Evolutionary conservation across 306 rosid genomes (phyloP).

Genomic region (Casuarina equisetifolia): DNA sequence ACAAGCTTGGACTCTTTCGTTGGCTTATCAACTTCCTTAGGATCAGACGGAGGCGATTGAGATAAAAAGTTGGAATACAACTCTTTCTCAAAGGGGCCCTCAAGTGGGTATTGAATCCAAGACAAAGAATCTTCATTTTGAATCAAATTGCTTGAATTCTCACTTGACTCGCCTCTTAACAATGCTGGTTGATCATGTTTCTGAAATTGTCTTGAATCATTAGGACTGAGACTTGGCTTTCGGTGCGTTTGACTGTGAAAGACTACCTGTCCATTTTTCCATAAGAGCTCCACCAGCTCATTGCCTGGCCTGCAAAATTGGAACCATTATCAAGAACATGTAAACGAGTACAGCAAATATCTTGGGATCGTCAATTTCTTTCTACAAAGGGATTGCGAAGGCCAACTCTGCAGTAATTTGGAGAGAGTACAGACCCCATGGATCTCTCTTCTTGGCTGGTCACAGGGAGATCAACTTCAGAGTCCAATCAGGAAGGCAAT

Average conservation of each 20-base stretch:
- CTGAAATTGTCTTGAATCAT: conserved; percentile 45
- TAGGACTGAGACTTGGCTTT: conserved; percentile 37
- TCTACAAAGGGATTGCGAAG: conserved; percentile 13
- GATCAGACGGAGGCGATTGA: conserved; percentile 51
- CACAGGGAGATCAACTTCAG: conserved; percentile 48
- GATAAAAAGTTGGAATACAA: conserved; percentile 55
- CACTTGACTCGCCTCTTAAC: conserved; percentile 39
- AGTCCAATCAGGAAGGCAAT: conserved; percentile 59
- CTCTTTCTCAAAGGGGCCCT: conserved; percentile 62
- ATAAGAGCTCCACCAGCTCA: conserved; percentile 74
- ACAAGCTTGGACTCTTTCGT: conserved; percentile 44
- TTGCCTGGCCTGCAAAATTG: conserved; percentile 58
- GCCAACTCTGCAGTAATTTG: not conserved
- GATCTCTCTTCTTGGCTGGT: conserved; percentile 58
- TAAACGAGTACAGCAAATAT: conserved; percentile 19
- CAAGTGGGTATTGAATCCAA: conserved; percentile 67
- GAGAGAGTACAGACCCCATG: conserved; percentile 51
- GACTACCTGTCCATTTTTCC: conserved; percentile 89
- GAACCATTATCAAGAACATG: conserved; percentile 23
- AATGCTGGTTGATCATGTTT: conserved; percentile 47
- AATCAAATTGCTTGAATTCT: conserved; percentile 46
- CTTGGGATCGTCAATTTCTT: not conserved
- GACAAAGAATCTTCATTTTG: conserved; percentile 62
- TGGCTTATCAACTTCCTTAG: conserved; percentile 43
- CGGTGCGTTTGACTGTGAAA: conserved; percentile 59